Evolutionary conservation across 2,329 filamentous ascomycete genomes (phyloP).

Genomic region (Fusarium lyarnte): DNA sequence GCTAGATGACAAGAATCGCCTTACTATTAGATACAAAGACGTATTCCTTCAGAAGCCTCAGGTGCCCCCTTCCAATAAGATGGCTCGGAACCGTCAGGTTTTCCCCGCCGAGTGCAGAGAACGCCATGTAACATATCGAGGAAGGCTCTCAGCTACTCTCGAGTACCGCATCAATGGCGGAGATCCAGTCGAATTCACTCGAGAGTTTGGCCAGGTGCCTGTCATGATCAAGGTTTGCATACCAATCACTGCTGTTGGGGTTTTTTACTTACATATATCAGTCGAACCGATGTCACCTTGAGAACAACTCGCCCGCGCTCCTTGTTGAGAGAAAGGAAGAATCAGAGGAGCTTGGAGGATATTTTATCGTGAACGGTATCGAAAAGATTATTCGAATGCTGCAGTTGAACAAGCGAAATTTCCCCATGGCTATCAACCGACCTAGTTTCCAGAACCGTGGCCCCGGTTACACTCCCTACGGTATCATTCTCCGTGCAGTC

Average conservation of each 20-base stretch:
- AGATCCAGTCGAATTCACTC: slow-evolving; percentile 81
- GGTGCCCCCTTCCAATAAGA: slow-evolving; percentile 84
- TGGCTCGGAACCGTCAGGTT: slow-evolving; percentile 84
- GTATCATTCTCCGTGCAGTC: slow-evolving; percentile 90
- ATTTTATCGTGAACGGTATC: slow-evolving; percentile 97
- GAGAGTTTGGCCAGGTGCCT: slow-evolving; percentile 88
- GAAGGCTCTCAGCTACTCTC: slow-evolving; percentile 82
- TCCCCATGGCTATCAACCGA: slow-evolving; percentile 92
- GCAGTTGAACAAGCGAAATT: slow-evolving; percentile 90
- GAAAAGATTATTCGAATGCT: slow-evolving; percentile 96
- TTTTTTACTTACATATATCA: slow-evolving; percentile 48
- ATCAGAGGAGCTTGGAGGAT: slow-evolving; percentile 93
- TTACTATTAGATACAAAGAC: slow-evolving; percentile 82
- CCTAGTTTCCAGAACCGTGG: slow-evolving; percentile 91
- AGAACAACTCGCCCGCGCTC: slow-evolving; percentile 82
- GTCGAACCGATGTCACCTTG: slow-evolving; percentile 91
- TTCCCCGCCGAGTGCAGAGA: slow-evolving; percentile 94
- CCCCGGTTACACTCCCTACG: slow-evolving; percentile 85
- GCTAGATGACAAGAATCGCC: slow-evolving; percentile 72
- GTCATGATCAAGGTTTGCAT: slow-evolving; percentile 86
- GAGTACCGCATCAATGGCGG: slow-evolving; percentile 90
- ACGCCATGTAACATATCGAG: slow-evolving; percentile 89
- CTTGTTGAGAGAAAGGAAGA: slow-evolving; percentile 92
- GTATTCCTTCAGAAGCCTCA: slow-evolving; percentile 84
- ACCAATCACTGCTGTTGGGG: neutral